Evolutionary conservation across 257 asterid species (phyloP).

Genomic region (Forsythia viridissima): DNA sequence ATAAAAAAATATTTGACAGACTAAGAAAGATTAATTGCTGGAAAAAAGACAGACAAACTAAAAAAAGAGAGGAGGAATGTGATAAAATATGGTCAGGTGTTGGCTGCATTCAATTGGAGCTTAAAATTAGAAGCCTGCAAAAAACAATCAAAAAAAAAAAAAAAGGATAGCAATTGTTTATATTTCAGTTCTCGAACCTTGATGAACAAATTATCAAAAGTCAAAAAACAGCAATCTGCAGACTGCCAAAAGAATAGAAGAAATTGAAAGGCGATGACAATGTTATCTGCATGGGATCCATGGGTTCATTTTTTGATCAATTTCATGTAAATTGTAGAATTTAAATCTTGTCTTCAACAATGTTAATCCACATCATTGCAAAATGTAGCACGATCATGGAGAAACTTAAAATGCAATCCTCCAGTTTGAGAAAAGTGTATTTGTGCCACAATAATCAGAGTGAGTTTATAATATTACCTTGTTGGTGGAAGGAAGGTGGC

Average conservation of each 20-base stretch:
- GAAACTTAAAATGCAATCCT: neutral
- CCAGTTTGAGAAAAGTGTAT: neutral
- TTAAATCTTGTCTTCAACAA: neutral
- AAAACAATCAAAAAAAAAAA: neutral
- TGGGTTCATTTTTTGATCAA: neutral
- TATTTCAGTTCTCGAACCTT: neutral
- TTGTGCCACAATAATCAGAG: neutral
- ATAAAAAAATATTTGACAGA: neutral
- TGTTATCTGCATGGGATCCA: slow-evolving; percentile 12
- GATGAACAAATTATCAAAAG: neutral
- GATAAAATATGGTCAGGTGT: neutral
- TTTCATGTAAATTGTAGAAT: neutral
- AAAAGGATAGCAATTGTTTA: neutral
- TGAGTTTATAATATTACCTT: slow-evolving; percentile 23
- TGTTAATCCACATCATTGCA: slow-evolving; percentile 11
- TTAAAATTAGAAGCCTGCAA: neutral
- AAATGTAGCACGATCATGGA: neutral
- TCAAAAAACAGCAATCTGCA: slow-evolving; percentile 10
- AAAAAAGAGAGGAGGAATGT: neutral
- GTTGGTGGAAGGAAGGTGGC: slow-evolving; percentile 27
- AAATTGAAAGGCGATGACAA: slow-evolving; percentile 11
- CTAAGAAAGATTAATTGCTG: neutral
- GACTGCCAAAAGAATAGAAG: slow-evolving; percentile 8
- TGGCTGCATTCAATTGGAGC: no score
- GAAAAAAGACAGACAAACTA: neutral